Percentiles rank a stretch among this genome's conserved stretches.
These are phyloP conservation scores for Lactarius psammicola DNA, from an alignment of 768 basidiomycete species.

Conservation along the genomic window DNA sequence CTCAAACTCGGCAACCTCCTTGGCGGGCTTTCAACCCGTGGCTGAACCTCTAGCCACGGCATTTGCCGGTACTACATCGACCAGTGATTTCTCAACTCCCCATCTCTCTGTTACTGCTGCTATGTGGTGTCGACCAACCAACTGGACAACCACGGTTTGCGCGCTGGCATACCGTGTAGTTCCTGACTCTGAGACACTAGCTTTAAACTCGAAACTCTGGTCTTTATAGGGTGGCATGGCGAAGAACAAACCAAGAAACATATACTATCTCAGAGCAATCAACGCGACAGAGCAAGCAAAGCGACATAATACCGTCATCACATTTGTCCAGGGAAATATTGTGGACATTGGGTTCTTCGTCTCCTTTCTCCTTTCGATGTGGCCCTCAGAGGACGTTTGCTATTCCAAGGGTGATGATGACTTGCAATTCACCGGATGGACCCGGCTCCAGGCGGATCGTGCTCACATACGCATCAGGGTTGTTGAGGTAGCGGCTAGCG, in stretches of 20 bases:
- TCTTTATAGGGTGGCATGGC: neutral
- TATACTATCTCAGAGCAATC: neutral
- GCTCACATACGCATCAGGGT: neutral
- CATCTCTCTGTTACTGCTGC: neutral
- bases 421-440: neutral
- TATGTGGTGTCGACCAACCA: too few relatives aligned
- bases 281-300: neutral
- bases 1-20: neutral
- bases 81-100: too few relatives aligned
- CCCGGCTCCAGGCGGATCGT: neutral
- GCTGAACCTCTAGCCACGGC: neutral
- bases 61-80: neutral
- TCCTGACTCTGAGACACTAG: too few relatives aligned
- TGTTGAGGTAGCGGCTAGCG: conserved; percentile 3
- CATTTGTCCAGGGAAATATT: neutral
- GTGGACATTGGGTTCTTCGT: neutral
- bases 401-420: conserved; percentile 7
- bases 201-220: too few relatives aligned
- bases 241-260: neutral
- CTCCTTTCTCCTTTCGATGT: neutral
- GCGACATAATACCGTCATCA: neutral
- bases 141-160: too few relatives aligned
- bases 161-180: neutral
- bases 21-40: neutral
- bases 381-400: neutral